These are phyloP conservation scores for Chimonanthus praecox DNA, from an alignment of 164 flowering plant genomes.

Conservation along the genomic window DNA sequence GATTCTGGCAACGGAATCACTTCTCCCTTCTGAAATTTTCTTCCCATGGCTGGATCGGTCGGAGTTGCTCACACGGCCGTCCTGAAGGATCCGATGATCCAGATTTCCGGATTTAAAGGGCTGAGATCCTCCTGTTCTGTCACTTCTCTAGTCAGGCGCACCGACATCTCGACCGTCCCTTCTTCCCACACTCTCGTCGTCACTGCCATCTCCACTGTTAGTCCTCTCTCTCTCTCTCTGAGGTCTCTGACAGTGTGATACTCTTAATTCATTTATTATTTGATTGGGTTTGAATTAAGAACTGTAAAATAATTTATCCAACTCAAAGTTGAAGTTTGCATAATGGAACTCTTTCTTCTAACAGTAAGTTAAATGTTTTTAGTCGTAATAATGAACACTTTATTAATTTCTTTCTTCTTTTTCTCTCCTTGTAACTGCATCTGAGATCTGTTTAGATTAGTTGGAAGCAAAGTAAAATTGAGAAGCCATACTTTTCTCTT, in stretches of 20 bases:
- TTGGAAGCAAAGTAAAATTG: too few relatives aligned
- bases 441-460: too few relatives aligned
- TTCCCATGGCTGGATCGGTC: slow-evolving; percentile 50
- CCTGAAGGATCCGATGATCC: slow-evolving; percentile 37
- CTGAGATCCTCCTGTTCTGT: slow-evolving; percentile 34
- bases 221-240: background rate
- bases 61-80: slow-evolving; percentile 46
- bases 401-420: too few relatives aligned
- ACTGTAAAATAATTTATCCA: too few relatives aligned
- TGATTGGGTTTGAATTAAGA: too few relatives aligned
- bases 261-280: too few relatives aligned
- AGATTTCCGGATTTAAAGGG: slow-evolving; percentile 48
- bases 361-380: too few relatives aligned
- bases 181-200: slow-evolving; percentile 28
- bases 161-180: slow-evolving; percentile 13
- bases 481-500: too few relatives aligned
- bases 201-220: slow-evolving; percentile 63
- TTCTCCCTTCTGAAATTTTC: background rate
- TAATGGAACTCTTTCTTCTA: too few relatives aligned
- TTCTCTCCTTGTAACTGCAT: too few relatives aligned
- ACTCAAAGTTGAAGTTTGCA: too few relatives aligned
- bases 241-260: background rate
- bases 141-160: slow-evolving; percentile 16
- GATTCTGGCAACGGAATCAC: background rate
- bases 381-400: too few relatives aligned